Evolutionary conservation across 2,329 filamentous ascomycete genomes (phyloP).

Genomic region (Microcera coccophila): DNA sequence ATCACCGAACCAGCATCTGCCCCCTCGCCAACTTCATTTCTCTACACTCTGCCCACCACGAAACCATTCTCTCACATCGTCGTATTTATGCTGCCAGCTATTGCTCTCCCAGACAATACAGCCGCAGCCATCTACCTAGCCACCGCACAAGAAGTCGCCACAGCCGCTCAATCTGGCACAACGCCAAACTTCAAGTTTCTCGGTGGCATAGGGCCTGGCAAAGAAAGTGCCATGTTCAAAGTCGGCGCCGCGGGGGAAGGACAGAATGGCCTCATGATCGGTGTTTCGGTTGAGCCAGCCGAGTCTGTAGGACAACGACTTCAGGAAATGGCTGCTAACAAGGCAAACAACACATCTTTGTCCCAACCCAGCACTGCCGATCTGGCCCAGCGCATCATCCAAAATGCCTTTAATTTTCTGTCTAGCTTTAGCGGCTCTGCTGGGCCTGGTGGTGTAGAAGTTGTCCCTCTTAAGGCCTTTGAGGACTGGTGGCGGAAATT

Average conservation of each 20-base stretch:
- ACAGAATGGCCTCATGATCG: conserved; percentile 62
- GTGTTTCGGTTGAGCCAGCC: conserved; percentile 76
- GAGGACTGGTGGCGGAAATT: conserved; percentile 99
- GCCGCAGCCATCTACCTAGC: conserved; percentile 88
- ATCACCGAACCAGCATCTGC: conserved; percentile 52
- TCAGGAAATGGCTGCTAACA: conserved; percentile 48
- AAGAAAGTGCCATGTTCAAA: conserved; percentile 89
- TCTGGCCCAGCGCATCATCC: conserved; percentile 88
- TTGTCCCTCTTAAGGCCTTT: conserved; percentile 91
- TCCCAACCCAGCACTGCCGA: conserved; percentile 62
- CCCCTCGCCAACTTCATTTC: conserved; percentile 52
- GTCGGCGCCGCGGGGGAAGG: conserved; percentile 42
- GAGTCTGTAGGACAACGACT: conserved; percentile 68
- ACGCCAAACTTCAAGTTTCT: conserved; percentile 72
- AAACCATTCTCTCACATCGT: conserved; percentile 74
- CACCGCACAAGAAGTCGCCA: conserved; percentile 43
- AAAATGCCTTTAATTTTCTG: conserved; percentile 95
- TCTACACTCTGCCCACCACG: conserved; percentile 48
- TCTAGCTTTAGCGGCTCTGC: conserved; percentile 73
- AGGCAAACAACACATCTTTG: conserved; percentile 14
- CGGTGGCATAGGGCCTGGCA: conserved; percentile 83
- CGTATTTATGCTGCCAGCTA: conserved; percentile 81
- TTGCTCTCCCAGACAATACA: conserved; percentile 66
- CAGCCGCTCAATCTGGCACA: conserved; percentile 38
- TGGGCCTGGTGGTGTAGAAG: conserved; percentile 64